Conservation (phyloP, 768 basidiomycete genomes). For the Coprinopsis strossmayeri region DNA sequence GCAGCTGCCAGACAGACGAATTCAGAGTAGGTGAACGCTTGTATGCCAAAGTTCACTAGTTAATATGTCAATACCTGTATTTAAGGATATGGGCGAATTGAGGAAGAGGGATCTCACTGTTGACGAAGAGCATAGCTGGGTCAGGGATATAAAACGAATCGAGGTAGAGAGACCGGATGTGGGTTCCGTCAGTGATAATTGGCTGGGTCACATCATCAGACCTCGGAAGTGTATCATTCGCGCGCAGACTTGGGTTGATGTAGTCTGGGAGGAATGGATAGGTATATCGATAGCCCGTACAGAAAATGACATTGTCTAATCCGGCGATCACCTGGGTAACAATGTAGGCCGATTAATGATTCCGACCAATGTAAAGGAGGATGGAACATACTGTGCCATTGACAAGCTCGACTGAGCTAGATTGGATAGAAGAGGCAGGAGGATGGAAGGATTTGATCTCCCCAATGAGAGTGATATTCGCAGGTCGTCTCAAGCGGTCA, state of each 20-base stretch:
- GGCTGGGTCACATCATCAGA: slow-evolving; percentile 18
- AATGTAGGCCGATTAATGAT: background rate
- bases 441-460: slow-evolving; percentile 33
- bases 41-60: slow-evolving; percentile 32
- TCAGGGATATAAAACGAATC: slow-evolving; percentile 39
- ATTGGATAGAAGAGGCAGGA: slow-evolving; percentile 14
- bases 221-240: slow-evolving; percentile 17
- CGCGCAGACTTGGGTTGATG: slow-evolving; percentile 22
- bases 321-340: slow-evolving; percentile 22
- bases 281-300: slow-evolving; percentile 37
- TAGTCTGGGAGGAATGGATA: slow-evolving; percentile 39
- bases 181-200: slow-evolving; percentile 34
- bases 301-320: slow-evolving; percentile 30
- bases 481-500: slow-evolving; percentile 17
- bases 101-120: slow-evolving; percentile 19
- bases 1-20: slow-evolving; percentile 29
- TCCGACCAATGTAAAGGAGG: background rate
- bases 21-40: slow-evolving; percentile 32
- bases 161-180: slow-evolving; percentile 32
- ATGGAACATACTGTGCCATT: slow-evolving; percentile 28
- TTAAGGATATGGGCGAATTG: background rate
- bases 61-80: background rate
- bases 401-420: slow-evolving; percentile 25
- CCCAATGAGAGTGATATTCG: slow-evolving; percentile 30
- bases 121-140: slow-evolving; percentile 34